Percentiles rank a stretch among this genome's conserved stretches.
These are phyloP conservation scores for Phlebiopsis gigantea DNA, from an alignment of 768 basidiomycete genomes.

Conservation along the genomic window DNA sequence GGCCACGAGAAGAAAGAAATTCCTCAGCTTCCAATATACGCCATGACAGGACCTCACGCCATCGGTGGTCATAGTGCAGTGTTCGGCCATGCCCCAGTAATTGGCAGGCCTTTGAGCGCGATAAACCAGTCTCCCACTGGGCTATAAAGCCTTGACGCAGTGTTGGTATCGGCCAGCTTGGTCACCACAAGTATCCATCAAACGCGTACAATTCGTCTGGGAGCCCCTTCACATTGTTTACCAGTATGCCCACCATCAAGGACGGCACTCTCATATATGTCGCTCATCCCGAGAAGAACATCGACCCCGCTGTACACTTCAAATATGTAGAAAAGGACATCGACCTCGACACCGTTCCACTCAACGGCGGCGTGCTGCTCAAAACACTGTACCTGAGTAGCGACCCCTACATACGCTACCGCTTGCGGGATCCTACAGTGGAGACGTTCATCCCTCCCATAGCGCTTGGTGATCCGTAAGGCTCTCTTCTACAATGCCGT, in stretches of 20 bases:
- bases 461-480: not conserved
- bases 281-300: not conserved
- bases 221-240: not conserved
- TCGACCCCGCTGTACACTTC: not conserved
- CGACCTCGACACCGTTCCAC: slow-evolving; percentile 17
- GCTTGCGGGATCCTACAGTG: slow-evolving; percentile 10
- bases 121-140: not conserved
- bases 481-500: not conserved
- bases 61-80: no score
- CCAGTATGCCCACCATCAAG: slow-evolving; percentile 5
- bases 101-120: not conserved
- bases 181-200: not conserved
- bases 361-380: slow-evolving; percentile 18
- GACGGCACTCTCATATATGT: slow-evolving; percentile 2
- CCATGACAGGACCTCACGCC: no score
- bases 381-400: slow-evolving; percentile 15
- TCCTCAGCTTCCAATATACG: no score
- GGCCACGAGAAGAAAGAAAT: no score
- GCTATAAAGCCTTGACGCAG: not conserved
- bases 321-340: slow-evolving; percentile 8
- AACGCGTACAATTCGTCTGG: not conserved
- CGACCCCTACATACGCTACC: slow-evolving; percentile 17
- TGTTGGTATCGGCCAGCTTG: not conserved
- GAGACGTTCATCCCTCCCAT: slow-evolving; percentile 5
- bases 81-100: not conserved